Percentiles rank a stretch among this genome's conserved stretches.
Evolutionary conservation across 2,329 filamentous ascomycete genomes (phyloP).

Genomic region (Stachybotrys elegans): DNA sequence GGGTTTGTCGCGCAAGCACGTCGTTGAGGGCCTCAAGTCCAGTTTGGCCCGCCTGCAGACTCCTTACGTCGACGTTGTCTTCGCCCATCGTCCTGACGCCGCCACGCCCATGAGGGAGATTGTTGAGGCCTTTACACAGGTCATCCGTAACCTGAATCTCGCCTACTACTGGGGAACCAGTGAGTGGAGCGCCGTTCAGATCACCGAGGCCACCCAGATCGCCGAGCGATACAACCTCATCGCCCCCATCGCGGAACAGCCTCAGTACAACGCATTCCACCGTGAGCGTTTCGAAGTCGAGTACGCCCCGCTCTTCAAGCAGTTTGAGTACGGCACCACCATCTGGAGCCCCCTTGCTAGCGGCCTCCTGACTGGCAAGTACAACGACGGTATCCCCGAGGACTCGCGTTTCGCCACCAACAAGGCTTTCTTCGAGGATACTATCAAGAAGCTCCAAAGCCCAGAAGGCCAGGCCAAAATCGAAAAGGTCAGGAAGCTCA

Average conservation of each 20-base stretch:
- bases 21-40: constrained; percentile 45
- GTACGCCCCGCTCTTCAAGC: constrained; percentile 54
- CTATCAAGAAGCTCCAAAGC: constrained; percentile 8
- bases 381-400: constrained; percentile 52
- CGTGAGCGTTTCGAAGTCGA: constrained; percentile 60
- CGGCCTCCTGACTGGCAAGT: constrained; percentile 61
- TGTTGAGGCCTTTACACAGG: constrained; percentile 20
- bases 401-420: constrained; percentile 47
- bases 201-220: constrained; percentile 48
- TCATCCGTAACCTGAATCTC: constrained; percentile 20
- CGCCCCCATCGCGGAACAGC: constrained; percentile 61
- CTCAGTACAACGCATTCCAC: constrained; percentile 59
- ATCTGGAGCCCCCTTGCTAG: constrained; percentile 52
- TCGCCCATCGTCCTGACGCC: constrained; percentile 18
- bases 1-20: constrained; percentile 61
- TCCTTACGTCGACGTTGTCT: constrained; percentile 20
- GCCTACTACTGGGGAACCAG: constrained; percentile 48
- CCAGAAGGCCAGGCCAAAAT: constrained; percentile 19
- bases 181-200: constrained; percentile 64
- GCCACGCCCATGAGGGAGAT: constrained; percentile 21
- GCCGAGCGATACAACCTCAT: constrained; percentile 58
- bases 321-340: constrained; percentile 55
- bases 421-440: constrained; percentile 15
- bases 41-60: constrained; percentile 17
- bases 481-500: constrained; percentile 19